These are phyloP conservation scores for Metschnikowia cerradonensis DNA, from an alignment of 805 yeast species.

Conservation along the genomic window DNA sequence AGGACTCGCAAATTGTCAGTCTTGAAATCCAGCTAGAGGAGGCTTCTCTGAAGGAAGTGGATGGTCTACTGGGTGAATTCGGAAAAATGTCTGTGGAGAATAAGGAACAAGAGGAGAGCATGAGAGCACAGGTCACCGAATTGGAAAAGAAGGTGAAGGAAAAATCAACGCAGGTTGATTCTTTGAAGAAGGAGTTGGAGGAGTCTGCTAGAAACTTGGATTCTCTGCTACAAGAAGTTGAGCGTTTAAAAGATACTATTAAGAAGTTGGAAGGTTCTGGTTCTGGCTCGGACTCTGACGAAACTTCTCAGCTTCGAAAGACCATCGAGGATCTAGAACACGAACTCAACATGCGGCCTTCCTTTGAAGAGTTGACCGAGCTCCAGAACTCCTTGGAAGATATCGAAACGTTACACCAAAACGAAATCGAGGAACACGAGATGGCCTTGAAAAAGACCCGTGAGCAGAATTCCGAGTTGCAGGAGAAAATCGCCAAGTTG, in stretches of 20 bases:
- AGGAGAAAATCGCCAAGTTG: constrained; percentile 10
- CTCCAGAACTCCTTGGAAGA: constrained; percentile 42
- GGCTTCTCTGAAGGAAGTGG: constrained; percentile 2
- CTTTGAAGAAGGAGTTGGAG: background rate
- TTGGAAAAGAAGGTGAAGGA: constrained; percentile 2
- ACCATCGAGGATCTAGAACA: constrained; percentile 26
- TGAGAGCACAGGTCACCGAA: constrained; percentile 7
- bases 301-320: background rate
- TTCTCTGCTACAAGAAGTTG: background rate
- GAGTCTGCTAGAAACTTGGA: background rate
- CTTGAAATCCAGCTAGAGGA: constrained; percentile 15
- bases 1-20: constrained; percentile 12
- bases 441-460: constrained; percentile 22
- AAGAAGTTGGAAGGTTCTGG: background rate
- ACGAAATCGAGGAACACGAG: constrained; percentile 27
- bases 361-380: constrained; percentile 40
- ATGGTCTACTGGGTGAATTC: constrained; percentile 7
- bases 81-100: constrained; percentile 8
- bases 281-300: background rate
- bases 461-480: constrained; percentile 21
- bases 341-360: constrained; percentile 38
- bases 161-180: background rate
- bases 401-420: constrained; percentile 36
- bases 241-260: background rate
- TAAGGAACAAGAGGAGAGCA: constrained; percentile 1